Evolutionary conservation across 2,329 filamentous ascomycete genomes (phyloP), one percentile per base, ranked within the genome.

Genomic region (Penicillium aurantiogriseum): DNA sequence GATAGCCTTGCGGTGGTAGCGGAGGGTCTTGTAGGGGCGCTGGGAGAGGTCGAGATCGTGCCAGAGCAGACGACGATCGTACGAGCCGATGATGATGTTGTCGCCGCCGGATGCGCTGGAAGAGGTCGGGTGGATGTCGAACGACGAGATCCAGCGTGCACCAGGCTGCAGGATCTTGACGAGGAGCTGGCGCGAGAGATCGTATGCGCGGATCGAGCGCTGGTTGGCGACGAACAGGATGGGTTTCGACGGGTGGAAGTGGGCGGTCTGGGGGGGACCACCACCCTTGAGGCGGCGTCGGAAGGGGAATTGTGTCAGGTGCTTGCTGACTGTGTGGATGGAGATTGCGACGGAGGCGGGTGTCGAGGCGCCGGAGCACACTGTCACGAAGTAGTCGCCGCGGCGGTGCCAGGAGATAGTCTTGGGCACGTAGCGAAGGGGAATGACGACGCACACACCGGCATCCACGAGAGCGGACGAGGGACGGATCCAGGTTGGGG

Each of bases 191-290:
- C 88, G 88, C 63, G 93, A 89, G 45, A 99, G 83, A 74, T 99
- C 94, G 78, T 99, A 99, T 70, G 90, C 90, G 56, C 94, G 89
- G 70, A 99, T 92, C 57, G 89, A 89, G 67, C 93, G 90, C 75
- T 96, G 92, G 11, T 95, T 97, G 3, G 94, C 94, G 54, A 99
- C 91, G 71, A 97, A 97, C 79, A 99, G 92, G 49, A 96, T 86
- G 0, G 94, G 92, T 65, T 92, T 88, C 40, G 88, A 90, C 2
- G 94, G 94, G 75, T 99, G 95, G 83, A 99, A 99, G 66, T 92
- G 91, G 5, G 92, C 92, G 1, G 89, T 89, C 76, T 97, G 93
- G 1, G 92, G 83, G 55, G 90, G 82, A 47, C 88, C 91, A 47
- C 91, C 87, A 58, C 86, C 86, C 69, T 86, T 86, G 62, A 88